Evolutionary conservation across 2,329 filamentous ascomycete species (phyloP), one percentile per base, ranked within the genome.

Genomic region (Neurospora crassa): DNA sequence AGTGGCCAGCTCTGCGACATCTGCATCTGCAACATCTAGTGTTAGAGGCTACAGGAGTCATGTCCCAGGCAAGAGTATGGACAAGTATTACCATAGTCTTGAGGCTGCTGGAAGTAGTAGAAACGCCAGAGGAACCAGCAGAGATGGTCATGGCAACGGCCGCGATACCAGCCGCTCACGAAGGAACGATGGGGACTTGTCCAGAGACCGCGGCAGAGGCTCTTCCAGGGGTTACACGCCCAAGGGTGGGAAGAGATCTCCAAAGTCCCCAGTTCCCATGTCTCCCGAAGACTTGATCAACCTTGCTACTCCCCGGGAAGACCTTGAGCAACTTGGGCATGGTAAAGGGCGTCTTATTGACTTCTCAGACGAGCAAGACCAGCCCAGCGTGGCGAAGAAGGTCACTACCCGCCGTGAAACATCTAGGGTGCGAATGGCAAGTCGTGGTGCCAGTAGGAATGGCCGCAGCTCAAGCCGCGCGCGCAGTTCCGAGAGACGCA

Each of bases 201-300:
- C 92, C 0, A 88, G 91, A 74, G 91, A 91, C 59, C 89, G 92
- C 71, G 92, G 92, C 24, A 87, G 92, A 73, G 86, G 86, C 34
- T 83, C 86, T 14, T 85, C 87, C 67, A 87, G 90, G 29, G 91
- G 90, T 74, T 93, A 79, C 73, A 82, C 85, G 71, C 82, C 91
- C 73, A 91, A 89, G 77, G 88, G 91, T 20, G 88, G 90, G 14
- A 97, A 97, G 81, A 87, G 92, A 29, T 97, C 95, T 1, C 95
- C 95, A 0, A 96, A 93, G 1, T 97, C 95, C 0, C 95, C 95
- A 0, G 87, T 97, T 1, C 93, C 94, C 3, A 97, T 97, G 94
- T 97, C 94, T 3, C 94, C 94, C 0, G 93, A 97, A 76, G 94
- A 97, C 76, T 79, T 92, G 72, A 88, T 89, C 77, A 90, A 87